phyloP scores from a whole-genome alignment of 2,329 filamentous ascomycete genomes.

The Allantophomopsis cytisporea region DNA sequence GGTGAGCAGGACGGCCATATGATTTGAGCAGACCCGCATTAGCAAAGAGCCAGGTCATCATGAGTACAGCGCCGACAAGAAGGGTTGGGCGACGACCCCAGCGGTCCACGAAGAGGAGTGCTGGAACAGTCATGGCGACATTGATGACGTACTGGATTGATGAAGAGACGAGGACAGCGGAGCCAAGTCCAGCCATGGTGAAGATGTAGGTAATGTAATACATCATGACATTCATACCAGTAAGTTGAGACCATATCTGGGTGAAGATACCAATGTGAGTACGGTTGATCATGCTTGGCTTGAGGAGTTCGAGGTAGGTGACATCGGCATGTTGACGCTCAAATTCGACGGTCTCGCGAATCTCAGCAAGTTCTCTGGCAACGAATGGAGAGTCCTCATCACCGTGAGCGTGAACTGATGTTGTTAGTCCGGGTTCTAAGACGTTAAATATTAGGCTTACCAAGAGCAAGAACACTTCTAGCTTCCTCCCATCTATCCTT shows the following conservation, averaged over 20 bases:
- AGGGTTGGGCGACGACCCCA: constrained; percentile 62
- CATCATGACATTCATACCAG: constrained; percentile 67
- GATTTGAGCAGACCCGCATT: constrained; percentile 31
- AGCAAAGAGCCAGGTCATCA: constrained; percentile 26
- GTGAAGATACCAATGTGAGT: constrained; percentile 59
- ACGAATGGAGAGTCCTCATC: constrained; percentile 54
- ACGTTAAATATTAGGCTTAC: background rate
- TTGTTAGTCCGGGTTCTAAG: constrained; percentile 6
- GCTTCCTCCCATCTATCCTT: constrained; percentile 45
- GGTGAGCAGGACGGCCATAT: constrained; percentile 22
- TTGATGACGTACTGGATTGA: constrained; percentile 70
- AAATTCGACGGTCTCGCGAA: constrained; percentile 60
- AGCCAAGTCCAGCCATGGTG: constrained; percentile 53
- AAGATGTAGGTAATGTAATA: constrained; percentile 39
- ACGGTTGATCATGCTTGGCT: constrained; percentile 60
- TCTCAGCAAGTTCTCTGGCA: constrained; percentile 53
- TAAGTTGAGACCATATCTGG: constrained; percentile 65
- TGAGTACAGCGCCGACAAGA: constrained; percentile 36
- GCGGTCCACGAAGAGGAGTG: constrained; percentile 59
- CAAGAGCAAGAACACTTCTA: constrained; percentile 18
- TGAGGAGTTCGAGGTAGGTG: constrained; percentile 58
- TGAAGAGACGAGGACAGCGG: constrained; percentile 47
- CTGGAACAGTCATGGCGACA: constrained; percentile 64
- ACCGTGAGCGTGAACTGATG: constrained; percentile 48
- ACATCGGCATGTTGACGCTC: constrained; percentile 58